Evolutionary conservation across 306 rosid genomes (phyloP), one percentile per base, ranked within the genome.

Genomic region (Malus fusca): DNA sequence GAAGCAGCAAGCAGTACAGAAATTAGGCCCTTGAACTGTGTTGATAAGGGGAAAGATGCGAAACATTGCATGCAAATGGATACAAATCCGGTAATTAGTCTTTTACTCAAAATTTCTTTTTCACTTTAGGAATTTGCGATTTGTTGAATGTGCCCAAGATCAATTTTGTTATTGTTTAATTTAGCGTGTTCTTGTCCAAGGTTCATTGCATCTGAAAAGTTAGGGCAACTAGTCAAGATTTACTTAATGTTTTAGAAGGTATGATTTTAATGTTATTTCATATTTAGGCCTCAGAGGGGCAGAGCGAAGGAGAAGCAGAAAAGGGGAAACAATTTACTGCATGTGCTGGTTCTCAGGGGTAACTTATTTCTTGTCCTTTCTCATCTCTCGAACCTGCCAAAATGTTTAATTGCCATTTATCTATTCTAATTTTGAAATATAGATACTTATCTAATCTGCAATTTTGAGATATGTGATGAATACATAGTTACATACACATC

Each of bases 81-180:
- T 63, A 61, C 78, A 75, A 58, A 75, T 64, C 75, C 0, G 64
- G 75, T 71, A 51, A 71, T 71, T 48, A 8, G n/a, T 30, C 62
- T 64, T 62, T 8, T 14, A 43, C 28, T 33, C 21, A 15, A 9
- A 52, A 23, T 3, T 65, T 48, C 42, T 23, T 61, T 62, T 75
- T 25, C 14, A 5, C 42, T 51, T 71, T 64, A n/a, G 22, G 48
- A 48, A 64, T 74, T n/a, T 62, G 59, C 43, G 6, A 48, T 48
- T 75, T 48, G 31, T 71, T 44, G 63, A 71, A 18, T 37, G 18
- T 44, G 35, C 56, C 1, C 14, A 43, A 26, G 17, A 74, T 74
- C 21, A 30, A 63, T 44, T 74, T 44, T 43, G 44, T 63, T 18
- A 46, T 62, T 62, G 42, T 19, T 53, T 64, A 11, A 40, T 6